These are phyloP conservation scores for Pleurotus ostreatus DNA, from an alignment of 768 basidiomycete species.

Conservation along the genomic window DNA sequence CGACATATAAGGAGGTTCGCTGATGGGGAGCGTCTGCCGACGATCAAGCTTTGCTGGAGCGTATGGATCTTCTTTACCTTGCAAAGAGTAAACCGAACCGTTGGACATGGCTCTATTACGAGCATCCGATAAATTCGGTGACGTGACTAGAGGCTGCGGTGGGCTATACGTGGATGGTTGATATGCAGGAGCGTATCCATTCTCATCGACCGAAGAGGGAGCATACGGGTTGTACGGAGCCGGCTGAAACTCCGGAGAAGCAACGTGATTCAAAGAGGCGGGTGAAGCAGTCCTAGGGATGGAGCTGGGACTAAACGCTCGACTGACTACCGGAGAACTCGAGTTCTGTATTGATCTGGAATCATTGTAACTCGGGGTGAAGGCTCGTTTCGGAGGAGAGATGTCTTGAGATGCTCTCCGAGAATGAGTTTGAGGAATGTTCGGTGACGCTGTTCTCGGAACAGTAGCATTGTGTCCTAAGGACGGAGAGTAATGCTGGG, in stretches of 20 bases:
- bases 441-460: background rate
- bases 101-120: slow-evolving; percentile 42
- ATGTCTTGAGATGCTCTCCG: background rate
- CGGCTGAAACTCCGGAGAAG: background rate
- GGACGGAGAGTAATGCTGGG: background rate
- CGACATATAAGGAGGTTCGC: slow-evolving; percentile 23
- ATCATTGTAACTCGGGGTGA: background rate
- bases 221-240: background rate
- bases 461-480: background rate
- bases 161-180: background rate
- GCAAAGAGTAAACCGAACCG: slow-evolving; percentile 33
- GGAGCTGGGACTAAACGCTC: background rate
- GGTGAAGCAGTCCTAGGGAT: slow-evolving; percentile 4
- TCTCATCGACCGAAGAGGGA: background rate
- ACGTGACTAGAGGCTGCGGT: background rate
- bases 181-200: background rate
- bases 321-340: background rate
- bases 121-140: background rate
- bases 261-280: background rate
- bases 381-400: background rate
- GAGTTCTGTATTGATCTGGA: background rate
- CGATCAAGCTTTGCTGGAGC: slow-evolving; percentile 22
- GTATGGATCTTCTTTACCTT: slow-evolving; percentile 33
- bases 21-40: slow-evolving; percentile 19
- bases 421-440: background rate